Evolutionary conservation across 257 asterid species (phyloP).

Genomic region (Solanum dulcamara): DNA sequence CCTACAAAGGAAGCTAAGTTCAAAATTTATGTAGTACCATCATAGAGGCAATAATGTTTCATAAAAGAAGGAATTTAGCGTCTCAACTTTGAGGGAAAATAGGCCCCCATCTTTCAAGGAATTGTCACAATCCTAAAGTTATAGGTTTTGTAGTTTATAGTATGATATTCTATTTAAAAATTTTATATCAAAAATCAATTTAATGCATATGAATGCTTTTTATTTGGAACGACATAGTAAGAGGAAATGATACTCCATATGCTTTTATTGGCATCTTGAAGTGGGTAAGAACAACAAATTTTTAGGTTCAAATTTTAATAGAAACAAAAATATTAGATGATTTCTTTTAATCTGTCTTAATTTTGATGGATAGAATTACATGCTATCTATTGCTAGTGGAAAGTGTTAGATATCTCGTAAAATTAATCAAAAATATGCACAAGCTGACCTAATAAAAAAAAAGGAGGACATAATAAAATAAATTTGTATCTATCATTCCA

Average conservation of each 20-base stretch:
- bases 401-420: too few species aligned
- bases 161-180: background rate
- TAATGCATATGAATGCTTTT: background rate
- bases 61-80: background rate
- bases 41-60: background rate
- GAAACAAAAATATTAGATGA: fast-evolving
- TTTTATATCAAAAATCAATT: too few species aligned
- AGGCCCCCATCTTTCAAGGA: background rate
- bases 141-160: background rate
- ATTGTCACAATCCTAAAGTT: background rate
- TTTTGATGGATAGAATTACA: too few species aligned
- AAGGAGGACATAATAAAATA: background rate
- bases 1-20: background rate
- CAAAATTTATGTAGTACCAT: background rate
- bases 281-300: too few species aligned
- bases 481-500: background rate
- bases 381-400: fast-evolving
- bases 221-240: background rate
- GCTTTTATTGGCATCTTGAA: background rate
- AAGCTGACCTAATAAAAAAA: background rate
- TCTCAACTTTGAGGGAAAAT: background rate
- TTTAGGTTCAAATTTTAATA: too few species aligned
- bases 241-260: background rate
- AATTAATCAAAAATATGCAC: too few species aligned
- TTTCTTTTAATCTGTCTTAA: too few species aligned